These are phyloP conservation scores for Kodamaea nitidulidarum DNA, from an alignment of 805 yeast genomes.

Conservation along the genomic window DNA sequence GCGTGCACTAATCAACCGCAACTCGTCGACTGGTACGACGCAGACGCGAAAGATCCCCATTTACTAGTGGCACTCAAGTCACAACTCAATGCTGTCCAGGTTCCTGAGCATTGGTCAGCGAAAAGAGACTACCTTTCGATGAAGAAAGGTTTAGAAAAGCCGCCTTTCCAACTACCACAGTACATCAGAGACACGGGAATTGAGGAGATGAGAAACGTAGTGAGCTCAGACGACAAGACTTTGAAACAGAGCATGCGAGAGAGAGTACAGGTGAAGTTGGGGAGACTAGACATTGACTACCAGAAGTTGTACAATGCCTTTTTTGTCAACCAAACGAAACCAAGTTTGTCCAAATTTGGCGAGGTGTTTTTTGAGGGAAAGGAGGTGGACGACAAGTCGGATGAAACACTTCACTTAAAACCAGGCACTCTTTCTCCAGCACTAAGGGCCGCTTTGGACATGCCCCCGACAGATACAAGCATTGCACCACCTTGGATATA, in stretches of 20 bases:
- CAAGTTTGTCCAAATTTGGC: slow-evolving; percentile 65
- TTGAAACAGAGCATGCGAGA: slow-evolving; percentile 75
- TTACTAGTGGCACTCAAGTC: slow-evolving; percentile 62
- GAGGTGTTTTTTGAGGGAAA: slow-evolving; percentile 78
- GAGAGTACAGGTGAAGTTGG: slow-evolving; percentile 85
- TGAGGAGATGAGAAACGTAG: slow-evolving; percentile 67
- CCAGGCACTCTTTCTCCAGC: slow-evolving; percentile 70
- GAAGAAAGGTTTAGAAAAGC: slow-evolving; percentile 60
- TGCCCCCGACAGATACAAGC: slow-evolving; percentile 42
- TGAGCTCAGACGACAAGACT: slow-evolving; percentile 48
- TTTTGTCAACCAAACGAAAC: slow-evolving; percentile 75
- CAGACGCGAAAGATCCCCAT: slow-evolving; percentile 76
- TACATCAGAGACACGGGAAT: slow-evolving; percentile 82
- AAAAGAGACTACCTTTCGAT: slow-evolving; percentile 72
- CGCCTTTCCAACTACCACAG: slow-evolving; percentile 73
- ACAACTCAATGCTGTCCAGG: slow-evolving; percentile 61
- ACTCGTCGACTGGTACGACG: slow-evolving; percentile 81
- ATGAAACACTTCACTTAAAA: slow-evolving; percentile 34
- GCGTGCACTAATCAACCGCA: slow-evolving; percentile 60
- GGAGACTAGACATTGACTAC: slow-evolving; percentile 80
- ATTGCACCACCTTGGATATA: slow-evolving; percentile 77
- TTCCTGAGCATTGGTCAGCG: slow-evolving; percentile 81
- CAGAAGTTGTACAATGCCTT: slow-evolving; percentile 80
- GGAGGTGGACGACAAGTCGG: slow-evolving; percentile 45
- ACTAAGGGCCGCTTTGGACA: slow-evolving; percentile 65